Evolutionary conservation across 2,329 filamentous ascomycete genomes (phyloP).

Genomic region (Trematosphaeria pertusa): DNA sequence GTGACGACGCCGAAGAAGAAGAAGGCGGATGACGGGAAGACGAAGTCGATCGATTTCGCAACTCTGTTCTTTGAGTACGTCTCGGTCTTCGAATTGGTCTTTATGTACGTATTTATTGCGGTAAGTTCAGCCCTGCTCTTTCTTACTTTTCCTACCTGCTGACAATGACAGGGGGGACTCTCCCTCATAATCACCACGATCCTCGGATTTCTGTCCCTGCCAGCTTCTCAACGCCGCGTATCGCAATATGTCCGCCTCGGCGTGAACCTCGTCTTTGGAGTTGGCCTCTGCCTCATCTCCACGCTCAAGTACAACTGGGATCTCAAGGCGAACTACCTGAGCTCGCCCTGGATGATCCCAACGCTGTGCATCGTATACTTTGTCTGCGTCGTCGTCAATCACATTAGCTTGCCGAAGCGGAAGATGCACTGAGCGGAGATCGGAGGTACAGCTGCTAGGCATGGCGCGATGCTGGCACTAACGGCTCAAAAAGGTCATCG

Average conservation of each 20-base stretch:
- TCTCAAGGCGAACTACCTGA: conserved; percentile 22
- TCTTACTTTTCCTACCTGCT: neutral
- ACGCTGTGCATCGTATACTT: conserved; percentile 29
- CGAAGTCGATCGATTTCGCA: conserved; percentile 5
- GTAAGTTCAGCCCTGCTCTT: conserved; percentile 19
- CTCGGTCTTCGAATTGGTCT: conserved; percentile 37
- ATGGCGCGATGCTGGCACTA: no score
- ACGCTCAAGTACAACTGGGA: conserved; percentile 23
- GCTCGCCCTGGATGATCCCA: conserved; percentile 40
- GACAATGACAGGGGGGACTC: conserved; percentile 29
- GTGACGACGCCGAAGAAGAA: conserved; percentile 27
- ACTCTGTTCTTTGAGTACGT: conserved; percentile 18
- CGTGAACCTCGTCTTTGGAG: conserved; percentile 26
- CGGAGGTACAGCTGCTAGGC: neutral
- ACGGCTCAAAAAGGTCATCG: neutral
- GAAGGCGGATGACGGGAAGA: conserved; percentile 4
- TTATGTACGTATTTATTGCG: conserved; percentile 34
- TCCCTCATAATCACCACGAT: conserved; percentile 30
- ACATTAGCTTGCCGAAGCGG: neutral
- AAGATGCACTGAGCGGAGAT: neutral
- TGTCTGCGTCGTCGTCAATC: neutral
- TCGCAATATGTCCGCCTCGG: conserved; percentile 31
- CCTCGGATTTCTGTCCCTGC: conserved; percentile 37
- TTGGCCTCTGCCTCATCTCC: conserved; percentile 32
- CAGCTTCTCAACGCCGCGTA: conserved; percentile 22